Evolutionary conservation across 768 basidiomycete species (phyloP).

Genomic region (Pleurotus sapidus): DNA sequence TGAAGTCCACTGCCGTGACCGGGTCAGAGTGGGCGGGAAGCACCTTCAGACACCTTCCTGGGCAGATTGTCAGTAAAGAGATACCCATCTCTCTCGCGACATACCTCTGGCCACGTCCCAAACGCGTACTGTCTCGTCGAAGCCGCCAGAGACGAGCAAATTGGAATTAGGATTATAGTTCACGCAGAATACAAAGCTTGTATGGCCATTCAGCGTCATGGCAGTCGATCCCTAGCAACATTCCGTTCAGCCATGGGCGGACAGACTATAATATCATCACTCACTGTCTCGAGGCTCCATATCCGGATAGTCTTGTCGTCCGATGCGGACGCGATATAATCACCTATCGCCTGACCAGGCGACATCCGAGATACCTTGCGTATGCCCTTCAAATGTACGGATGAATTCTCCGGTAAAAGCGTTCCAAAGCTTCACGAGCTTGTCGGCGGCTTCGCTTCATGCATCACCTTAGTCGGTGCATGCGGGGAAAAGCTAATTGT

Average conservation of each 20-base stretch:
- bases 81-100: slow-evolving; percentile 1
- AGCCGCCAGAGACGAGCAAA: slow-evolving; percentile 89
- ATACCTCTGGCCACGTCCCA: slow-evolving; percentile 93
- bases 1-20: slow-evolving; percentile 92
- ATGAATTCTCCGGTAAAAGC: slow-evolving; percentile 68
- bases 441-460: slow-evolving; percentile 76
- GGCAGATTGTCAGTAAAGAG: background rate
- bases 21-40: slow-evolving; percentile 97
- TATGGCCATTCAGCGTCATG: slow-evolving; percentile 79
- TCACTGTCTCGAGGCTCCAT: slow-evolving; percentile 74
- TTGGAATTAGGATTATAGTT: slow-evolving; percentile 91
- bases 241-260: slow-evolving; percentile 10
- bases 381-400: slow-evolving; percentile 71
- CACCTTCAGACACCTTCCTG: slow-evolving; percentile 82
- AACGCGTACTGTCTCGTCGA: slow-evolving; percentile 94
- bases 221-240: slow-evolving; percentile 48
- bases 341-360: slow-evolving; percentile 85
- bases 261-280: slow-evolving; percentile 4
- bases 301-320: slow-evolving; percentile 90
- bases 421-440: slow-evolving; percentile 80
- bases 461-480: slow-evolving; percentile 17
- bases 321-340: slow-evolving; percentile 86
- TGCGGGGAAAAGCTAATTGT: slow-evolving; percentile 5
- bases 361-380: slow-evolving; percentile 84
- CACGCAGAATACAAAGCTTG: slow-evolving; percentile 92